Base-by-base conservation (phyloP, 2,329 filamentous ascomycete species). In the Xylariales sp. region DNA sequence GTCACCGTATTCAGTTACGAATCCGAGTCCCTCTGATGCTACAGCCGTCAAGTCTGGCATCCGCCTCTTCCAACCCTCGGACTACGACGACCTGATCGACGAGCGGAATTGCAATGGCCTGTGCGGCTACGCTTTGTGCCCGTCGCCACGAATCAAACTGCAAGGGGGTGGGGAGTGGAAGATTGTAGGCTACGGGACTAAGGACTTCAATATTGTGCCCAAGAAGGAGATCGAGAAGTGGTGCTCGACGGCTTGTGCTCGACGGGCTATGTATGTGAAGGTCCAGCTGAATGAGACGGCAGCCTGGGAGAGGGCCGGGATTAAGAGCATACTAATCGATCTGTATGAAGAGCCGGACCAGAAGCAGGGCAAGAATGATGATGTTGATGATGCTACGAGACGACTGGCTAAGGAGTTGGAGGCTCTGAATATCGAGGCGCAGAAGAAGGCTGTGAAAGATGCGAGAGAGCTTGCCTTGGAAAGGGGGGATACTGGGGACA, bases 271-370 rank as follows among this genome's bases (percentile, higher is more conserved):
- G 50, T 95, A 89, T 62, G 74, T 97, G 52, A 87, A 89, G 56
- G 86, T 94, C 18, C 93, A 98, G 70, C 76, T 97, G 28, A 84
- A 78, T 50, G 86, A 93, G 57, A 83, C 85, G 47, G 88, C 89
- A 0, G 87, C 86, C 0, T 95, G 90, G 88, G 80, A 93, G 62
- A 74, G 90, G 39, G 76, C 76, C 4, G 80, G 76, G 3, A 73
- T 74, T 21, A 66, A 67, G 2, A 70, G 73, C 15, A 71, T 76
- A 29, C 59, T 70, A 31, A 77, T 88, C 47, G 73, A 84, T 25
- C 56, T 88, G 25, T 61, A 84, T 1, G 80, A 88, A 40, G 88
- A 94, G 60, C 76, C 77, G 16, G 38, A 27, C 8, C 18, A 15
- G 19, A 46, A 50, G 31, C 31, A 46, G 8, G 22, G 25, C 18